Evolutionary conservation across 768 basidiomycete genomes (phyloP).

Genomic region (Botryobasidium botryosum): DNA sequence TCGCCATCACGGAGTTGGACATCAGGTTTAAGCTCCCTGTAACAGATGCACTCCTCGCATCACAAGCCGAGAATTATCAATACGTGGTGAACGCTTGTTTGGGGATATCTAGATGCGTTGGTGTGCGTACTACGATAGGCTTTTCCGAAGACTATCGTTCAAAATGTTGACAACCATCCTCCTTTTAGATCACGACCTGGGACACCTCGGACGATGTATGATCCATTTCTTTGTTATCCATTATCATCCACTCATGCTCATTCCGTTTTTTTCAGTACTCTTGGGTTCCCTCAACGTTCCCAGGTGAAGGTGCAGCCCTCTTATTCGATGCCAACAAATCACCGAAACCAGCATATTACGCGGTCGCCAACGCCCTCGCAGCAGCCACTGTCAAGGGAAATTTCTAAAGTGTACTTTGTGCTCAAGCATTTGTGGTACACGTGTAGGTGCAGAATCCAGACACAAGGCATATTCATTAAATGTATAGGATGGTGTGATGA

Average conservation of each 20-base stretch:
- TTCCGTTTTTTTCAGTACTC: conserved; percentile 16
- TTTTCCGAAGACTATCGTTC: too few species aligned
- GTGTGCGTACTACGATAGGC: too few species aligned
- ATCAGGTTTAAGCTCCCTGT: conserved; percentile 41
- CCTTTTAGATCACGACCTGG: conserved; percentile 26
- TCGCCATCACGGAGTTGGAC: conserved; percentile 54
- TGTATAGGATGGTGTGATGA: too few species aligned
- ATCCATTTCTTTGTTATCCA: background rate
- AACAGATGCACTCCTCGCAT: conserved; percentile 30
- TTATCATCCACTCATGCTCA: background rate
- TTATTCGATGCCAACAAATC: conserved; percentile 9
- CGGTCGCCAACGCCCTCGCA: conserved; percentile 8
- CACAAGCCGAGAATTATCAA: conserved; percentile 42
- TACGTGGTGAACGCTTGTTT: conserved; percentile 39
- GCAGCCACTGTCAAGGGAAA: conserved; percentile 4
- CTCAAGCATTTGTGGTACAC: background rate
- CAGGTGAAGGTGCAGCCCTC: conserved; percentile 14
- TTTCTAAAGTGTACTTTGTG: background rate
- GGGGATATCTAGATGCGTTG: conserved; percentile 22
- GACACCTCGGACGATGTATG: conserved; percentile 25
- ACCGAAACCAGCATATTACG: conserved; percentile 11
- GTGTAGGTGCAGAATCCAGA: too few species aligned
- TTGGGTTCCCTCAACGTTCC: conserved; percentile 22
- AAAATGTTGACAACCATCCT: conserved; percentile 13
- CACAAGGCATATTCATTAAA: too few species aligned